phyloP scores from a whole-genome alignment of 495 filamentous ascomycete species.

The Margaritispora aquatica region DNA sequence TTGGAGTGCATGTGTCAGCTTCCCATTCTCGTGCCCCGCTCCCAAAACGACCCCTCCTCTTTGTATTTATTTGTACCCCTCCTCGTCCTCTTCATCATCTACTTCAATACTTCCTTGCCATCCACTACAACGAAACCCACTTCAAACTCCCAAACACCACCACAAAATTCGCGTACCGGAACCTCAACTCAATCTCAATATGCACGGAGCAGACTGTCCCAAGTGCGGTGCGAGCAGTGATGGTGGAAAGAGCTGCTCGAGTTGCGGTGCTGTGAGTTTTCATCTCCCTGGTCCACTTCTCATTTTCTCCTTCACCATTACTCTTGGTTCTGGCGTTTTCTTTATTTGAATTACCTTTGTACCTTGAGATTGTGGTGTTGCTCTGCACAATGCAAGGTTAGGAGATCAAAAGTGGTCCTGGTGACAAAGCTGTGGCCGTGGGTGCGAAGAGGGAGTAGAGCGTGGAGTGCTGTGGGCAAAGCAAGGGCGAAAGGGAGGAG shows the following conservation, averaged over 20 bases:
- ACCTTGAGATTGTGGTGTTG: not conserved
- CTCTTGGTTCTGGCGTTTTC: not conserved
- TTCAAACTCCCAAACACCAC: not conserved
- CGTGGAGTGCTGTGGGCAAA: too few species aligned
- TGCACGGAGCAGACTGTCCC: constrained; percentile 23
- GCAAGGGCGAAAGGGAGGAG: too few species aligned
- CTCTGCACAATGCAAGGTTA: not conserved
- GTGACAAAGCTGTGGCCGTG: too few species aligned
- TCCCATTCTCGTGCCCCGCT: too few species aligned
- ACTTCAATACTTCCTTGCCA: not conserved
- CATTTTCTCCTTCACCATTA: not conserved
- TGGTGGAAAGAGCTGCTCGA: constrained; percentile 19
- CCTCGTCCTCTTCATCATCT: not conserved
- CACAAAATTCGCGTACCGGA: not conserved
- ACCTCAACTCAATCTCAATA: constrained; percentile 11
- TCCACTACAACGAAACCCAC: too few species aligned
- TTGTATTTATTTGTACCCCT: not conserved
- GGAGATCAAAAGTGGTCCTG: too few species aligned
- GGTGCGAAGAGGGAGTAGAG: too few species aligned
- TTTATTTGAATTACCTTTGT: not conserved
- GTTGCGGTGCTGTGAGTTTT: constrained; percentile 24
- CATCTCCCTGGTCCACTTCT: too few species aligned
- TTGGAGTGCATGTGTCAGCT: not conserved
- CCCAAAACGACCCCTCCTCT: too few species aligned
- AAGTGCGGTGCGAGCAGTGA: constrained; percentile 21